These are phyloP conservation scores for Monosporascus sp. DNA, from an alignment of 2,329 filamentous ascomycete genomes.

Conservation along the genomic window DNA sequence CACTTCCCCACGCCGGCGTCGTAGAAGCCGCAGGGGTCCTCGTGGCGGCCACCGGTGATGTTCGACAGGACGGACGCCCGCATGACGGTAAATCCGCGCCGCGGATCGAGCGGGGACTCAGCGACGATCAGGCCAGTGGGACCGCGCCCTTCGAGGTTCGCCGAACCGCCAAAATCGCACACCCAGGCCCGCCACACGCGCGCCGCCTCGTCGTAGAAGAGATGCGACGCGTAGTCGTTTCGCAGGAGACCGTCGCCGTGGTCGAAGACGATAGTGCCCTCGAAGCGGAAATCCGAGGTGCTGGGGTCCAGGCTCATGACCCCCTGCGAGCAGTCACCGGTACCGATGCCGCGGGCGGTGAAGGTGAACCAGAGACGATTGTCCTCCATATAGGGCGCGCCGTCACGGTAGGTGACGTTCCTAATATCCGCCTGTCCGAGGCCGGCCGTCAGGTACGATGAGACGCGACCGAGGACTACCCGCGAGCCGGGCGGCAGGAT, in stretches of 20 bases:
- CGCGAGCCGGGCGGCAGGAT: neutral
- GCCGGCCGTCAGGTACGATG: constrained; percentile 1
- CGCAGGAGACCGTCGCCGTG: constrained; percentile 1
- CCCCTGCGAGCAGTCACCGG: constrained; percentile 1
- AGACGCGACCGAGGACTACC: neutral
- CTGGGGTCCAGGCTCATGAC: constrained; percentile 1
- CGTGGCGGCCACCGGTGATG: neutral
- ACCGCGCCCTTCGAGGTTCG: neutral
- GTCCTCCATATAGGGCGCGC: neutral
- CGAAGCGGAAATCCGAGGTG: constrained; percentile 1
- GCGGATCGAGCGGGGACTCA: neutral
- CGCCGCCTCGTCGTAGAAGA: constrained; percentile 1
- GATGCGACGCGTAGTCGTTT: constrained; percentile 2
- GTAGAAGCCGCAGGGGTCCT: constrained; percentile 1
- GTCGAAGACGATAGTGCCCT: constrained; percentile 1
- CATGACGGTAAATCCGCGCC: constrained; percentile 1
- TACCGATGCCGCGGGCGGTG: constrained; percentile 1
- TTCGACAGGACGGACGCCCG: neutral
- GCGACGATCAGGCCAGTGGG: neutral
- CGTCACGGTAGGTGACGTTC: neutral
- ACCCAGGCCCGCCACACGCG: neutral
- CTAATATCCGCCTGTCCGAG: constrained; percentile 1
- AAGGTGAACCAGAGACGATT: constrained; percentile 1
- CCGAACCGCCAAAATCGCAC: constrained; percentile 1
- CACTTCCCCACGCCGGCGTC: neutral